Base-by-base conservation (phyloP, 2,329 filamentous ascomycete genomes). In the Aureobasidium sp. region DNA sequence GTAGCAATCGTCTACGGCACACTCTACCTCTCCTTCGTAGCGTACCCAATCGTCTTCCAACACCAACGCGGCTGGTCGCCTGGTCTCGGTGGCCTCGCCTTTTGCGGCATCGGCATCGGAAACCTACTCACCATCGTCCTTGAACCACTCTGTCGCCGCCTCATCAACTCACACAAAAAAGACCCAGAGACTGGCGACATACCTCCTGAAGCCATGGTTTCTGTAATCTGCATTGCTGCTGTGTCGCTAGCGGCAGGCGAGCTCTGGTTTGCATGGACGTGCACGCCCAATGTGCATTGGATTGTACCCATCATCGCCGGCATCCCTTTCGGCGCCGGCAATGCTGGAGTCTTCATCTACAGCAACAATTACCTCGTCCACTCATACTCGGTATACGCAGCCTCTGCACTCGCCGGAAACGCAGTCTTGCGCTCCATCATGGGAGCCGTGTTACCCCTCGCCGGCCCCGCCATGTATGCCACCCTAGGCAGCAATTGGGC, bases 201-300 rank as follows among this genome's bases (percentile, higher is more conserved):
- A 0, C 80, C 83, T 0, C 91, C 91, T 0, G 92, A 97, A 74
- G 87, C 91, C 0, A 90, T 89, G 66, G 90, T 93, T 4, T 83
- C 85, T 45, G 82, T 94, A 62, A 88, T 96, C 69, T 90, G 87
- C 67, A 83, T 96, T 29, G 90, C 88, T 3, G 84, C 90, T 0
- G 71, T 95, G 1, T 77, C 90, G 0, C 85, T 89, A 0, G 88
- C 91, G 0, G 73, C 90, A 3, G 92, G 91, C 17, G 87, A 96
- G 73, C 82, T 97, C 27, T 88, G 87, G 72, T 97, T 97, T 70
- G 85, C 89, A 0, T 96, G 91, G 91, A 96, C 91, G 0, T 91
- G 87, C 64, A 83, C 91, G 0, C 91, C 91, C 0, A 82, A 83
- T 5, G 90, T 95, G 35, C 91, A 90, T 71, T 95, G 89, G 87